Conservation (phyloP, 495 filamentous ascomycete species). For the Pseudevernia furfuracea region DNA sequence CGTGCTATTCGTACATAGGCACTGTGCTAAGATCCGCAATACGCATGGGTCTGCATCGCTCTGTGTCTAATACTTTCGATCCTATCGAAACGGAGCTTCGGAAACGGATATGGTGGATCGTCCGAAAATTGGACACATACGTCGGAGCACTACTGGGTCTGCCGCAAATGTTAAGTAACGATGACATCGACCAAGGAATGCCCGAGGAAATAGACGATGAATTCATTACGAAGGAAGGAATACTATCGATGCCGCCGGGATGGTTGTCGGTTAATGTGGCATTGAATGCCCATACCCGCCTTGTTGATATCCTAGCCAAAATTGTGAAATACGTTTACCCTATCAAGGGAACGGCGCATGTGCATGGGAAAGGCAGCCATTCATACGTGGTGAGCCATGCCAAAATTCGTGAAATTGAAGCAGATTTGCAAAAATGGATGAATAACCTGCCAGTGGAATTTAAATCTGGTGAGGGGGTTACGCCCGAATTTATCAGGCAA, state of each 20-base stretch:
- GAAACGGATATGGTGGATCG: constrained; percentile 81
- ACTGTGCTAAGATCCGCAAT: constrained; percentile 80
- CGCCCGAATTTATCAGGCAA: constrained; percentile 68
- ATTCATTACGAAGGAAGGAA: constrained; percentile 71
- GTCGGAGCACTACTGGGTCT: constrained; percentile 83
- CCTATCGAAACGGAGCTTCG: constrained; percentile 79
- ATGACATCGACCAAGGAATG: constrained; percentile 87
- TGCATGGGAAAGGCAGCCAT: constrained; percentile 44
- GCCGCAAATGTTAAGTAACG: constrained; percentile 72
- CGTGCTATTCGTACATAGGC: constrained; percentile 88
- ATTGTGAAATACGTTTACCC: constrained; percentile 88
- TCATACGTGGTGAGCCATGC: constrained; percentile 83
- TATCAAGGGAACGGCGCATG: constrained; percentile 57
- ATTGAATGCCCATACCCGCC: constrained; percentile 72
- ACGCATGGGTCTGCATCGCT: constrained; percentile 81
- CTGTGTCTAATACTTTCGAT: constrained; percentile 63
- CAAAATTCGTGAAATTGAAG: constrained; percentile 83
- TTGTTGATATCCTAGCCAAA: constrained; percentile 74
- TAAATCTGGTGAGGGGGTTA: constrained; percentile 66
- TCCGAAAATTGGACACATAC: constrained; percentile 91
- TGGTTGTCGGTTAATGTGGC: constrained; percentile 68
- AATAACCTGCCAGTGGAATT: constrained; percentile 67
- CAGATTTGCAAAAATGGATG: constrained; percentile 77
- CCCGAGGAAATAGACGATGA: constrained; percentile 85
- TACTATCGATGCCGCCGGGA: constrained; percentile 67